Base-by-base conservation (phyloP, 495 filamentous ascomycete species). In the Pseudevernia furfuracea region DNA sequence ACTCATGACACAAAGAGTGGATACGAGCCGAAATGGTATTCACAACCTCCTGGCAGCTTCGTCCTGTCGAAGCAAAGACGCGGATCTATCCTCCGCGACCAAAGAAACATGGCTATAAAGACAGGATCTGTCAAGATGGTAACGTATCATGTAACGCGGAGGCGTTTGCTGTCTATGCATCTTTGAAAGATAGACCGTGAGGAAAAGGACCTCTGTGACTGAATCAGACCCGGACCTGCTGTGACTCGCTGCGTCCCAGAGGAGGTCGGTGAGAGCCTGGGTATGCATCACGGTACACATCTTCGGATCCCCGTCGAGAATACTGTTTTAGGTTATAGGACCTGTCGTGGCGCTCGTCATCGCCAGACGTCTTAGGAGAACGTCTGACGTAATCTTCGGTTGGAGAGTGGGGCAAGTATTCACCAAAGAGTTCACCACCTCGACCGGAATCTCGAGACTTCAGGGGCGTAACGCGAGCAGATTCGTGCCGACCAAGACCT, bases 401-500 rank as follows among this genome's bases (percentile, higher is more conserved):
- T 43, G 37, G 53, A 30, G 49, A 38, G 15, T 55, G 60, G 17
- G 66, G 39, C 3, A 53, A 39, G 32, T 41, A 55, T 15, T 68
- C 67, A 19, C 64, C 41, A 39, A 59, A 67, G 19, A 66, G 52
- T 44, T 66, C 53, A 28, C 37, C 30, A 41, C 44, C 39, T 34
- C 59, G 56, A n/a, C 60, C 38, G 25, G 68, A 64, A 28, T 55
- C 38, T 21, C 63, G 68, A 53, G 53, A 52, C 38, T 66, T 58
- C 14, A 62, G 34, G 12, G 70, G 66, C 49, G 68, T 37, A 36
- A 15, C 55, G 28, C 66, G 61, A 36, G 36, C 49, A 39, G 67
- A 60, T 37, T 68, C 60, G 41, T 63, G 46, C 15, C 67, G 62
- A n/a, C 63, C 28, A 38, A 65, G 68, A 28, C 28, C n/a, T 19